These are phyloP conservation scores for Omphalea diandra DNA, from an alignment of 441 rosid genomes.

Conservation along the genomic window DNA sequence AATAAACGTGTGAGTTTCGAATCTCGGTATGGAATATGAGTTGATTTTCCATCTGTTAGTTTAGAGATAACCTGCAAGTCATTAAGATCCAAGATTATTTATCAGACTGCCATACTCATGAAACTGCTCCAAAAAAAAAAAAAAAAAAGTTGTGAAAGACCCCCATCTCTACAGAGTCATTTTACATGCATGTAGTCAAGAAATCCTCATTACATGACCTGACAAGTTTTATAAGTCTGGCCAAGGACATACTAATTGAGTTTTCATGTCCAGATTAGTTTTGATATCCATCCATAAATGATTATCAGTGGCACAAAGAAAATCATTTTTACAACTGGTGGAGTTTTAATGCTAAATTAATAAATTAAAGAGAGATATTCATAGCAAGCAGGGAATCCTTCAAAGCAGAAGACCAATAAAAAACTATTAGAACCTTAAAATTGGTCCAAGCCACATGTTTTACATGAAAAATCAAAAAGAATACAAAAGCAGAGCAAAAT, in stretches of 20 bases:
- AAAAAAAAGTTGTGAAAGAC: too few species aligned
- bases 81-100: constrained; percentile 8
- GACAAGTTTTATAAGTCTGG: constrained; percentile 3
- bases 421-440: neutral
- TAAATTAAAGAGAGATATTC: neutral
- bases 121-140: too few species aligned
- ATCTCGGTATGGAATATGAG: constrained; percentile 70
- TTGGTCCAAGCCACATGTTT: neutral
- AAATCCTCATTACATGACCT: constrained; percentile 13
- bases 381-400: neutral
- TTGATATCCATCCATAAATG: constrained; percentile 4
- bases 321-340: neutral
- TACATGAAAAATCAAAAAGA: neutral
- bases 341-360: neutral
- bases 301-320: constrained; percentile 11
- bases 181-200: neutral
- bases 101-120: too few species aligned
- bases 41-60: constrained; percentile 58
- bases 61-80: constrained; percentile 57
- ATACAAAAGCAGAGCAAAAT: neutral
- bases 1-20: constrained; percentile 69
- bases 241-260: neutral
- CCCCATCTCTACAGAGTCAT: neutral
- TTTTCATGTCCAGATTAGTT: constrained; percentile 3
- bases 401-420: too few species aligned